Base-by-base conservation (phyloP, 75 land plant genomes). In the Cunninghamia lanceolata region DNA sequence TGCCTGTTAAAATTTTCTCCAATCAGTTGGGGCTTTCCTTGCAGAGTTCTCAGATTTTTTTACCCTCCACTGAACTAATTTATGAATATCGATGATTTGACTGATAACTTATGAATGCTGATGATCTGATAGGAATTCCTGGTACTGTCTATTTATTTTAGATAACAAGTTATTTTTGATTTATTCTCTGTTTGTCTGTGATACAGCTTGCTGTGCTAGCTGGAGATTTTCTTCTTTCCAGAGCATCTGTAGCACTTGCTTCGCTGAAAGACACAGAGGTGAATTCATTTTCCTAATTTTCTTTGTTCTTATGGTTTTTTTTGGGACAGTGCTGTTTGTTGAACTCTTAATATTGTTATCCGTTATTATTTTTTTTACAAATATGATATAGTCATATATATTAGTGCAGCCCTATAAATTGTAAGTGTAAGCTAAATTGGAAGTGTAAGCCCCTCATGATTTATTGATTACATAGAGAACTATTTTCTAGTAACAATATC, bases 211-310 rank as follows among this genome's bases (percentile, higher is more conserved):
- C 99, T 86, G 99, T 98, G 35, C 84, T 98, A 80, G 99, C 99
- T 66, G 99, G 99, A 28, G 99, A 98, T 88, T 98, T 96, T 88
- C 85, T 98, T 40, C 97, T 98, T 83, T 99, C 99, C 34, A 92
- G 96, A 82, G 99, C 99, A 50, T 95, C 96, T 86, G 90, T 95
- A 1, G 92, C 95, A 36, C 96, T 98, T 86, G 94, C 99, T 34
- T 90, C 98, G 32, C 85, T 98, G 73, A 91, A 91, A 86, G 96
- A 98, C 87, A 95, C 93, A 36, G 99, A 98, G 93, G 98, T 97
- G 85, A 43, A 59, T 39, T 16, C 59, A 15, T n/a, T 73, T 73
- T 15, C 21, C 54, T 7, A 68, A 17, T 82, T 35, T 46, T 68
- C 52, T 59, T 10, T 71, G 52, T 36, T 73, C 32, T 32, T n/a